A percentile compares a stretch with the other conserved stretches of the same genome.
These are phyloP conservation scores for Candida tetrigidarum DNA, from an alignment of 1,139 yeast genomes.

Conservation along the genomic window DNA sequence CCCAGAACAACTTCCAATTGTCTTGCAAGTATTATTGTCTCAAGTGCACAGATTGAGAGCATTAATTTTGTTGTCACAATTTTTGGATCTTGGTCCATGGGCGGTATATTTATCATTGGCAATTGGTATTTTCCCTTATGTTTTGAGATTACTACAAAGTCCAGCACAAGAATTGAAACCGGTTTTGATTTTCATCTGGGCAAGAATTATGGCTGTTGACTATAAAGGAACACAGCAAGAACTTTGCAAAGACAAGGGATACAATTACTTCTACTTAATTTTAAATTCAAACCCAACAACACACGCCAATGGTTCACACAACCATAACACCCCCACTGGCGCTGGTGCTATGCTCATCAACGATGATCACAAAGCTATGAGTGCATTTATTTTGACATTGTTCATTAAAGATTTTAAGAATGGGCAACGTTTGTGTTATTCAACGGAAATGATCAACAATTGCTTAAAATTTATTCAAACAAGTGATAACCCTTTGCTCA, in stretches of 20 bases:
- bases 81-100: conserved; percentile 96
- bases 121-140: conserved; percentile 96
- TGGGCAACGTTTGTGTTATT: conserved; percentile 82
- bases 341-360: conserved; percentile 39
- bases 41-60: conserved; percentile 96
- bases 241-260: conserved; percentile 88
- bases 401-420: conserved; percentile 79
- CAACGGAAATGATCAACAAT: conserved; percentile 71
- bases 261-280: conserved; percentile 82
- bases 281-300: conserved; percentile 43
- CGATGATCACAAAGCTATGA: conserved; percentile 93
- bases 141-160: conserved; percentile 83
- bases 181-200: conserved; percentile 95
- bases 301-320: conserved; percentile 28
- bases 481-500: conserved; percentile 80
- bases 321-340: conserved; percentile 21
- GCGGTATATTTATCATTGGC: conserved; percentile 93
- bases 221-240: conserved; percentile 90
- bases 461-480: conserved; percentile 68
- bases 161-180: conserved; percentile 97
- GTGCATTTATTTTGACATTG: conserved; percentile 85
- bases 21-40: conserved; percentile 86
- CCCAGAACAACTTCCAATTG: conserved; percentile 95
- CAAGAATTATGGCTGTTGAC: conserved; percentile 96
- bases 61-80: conserved; percentile 77